These are phyloP conservation scores for Nigrospora sphaerica DNA, from an alignment of 2,329 filamentous ascomycete genomes.

Conservation along the genomic window DNA sequence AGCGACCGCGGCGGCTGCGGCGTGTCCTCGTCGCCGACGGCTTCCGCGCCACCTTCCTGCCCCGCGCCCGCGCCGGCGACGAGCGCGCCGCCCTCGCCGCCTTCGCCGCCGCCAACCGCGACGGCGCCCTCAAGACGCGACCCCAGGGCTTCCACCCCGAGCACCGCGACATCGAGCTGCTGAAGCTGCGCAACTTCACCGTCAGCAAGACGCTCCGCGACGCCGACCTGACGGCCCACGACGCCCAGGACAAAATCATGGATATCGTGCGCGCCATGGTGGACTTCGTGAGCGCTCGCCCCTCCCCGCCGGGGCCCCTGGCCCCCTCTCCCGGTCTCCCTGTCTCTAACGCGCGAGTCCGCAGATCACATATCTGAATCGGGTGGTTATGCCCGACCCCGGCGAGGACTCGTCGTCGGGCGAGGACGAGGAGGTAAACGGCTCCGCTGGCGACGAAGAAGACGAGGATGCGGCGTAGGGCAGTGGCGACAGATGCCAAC, in stretches of 20 bases:
- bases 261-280: conserved; percentile 61
- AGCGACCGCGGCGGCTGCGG: conserved; percentile 63
- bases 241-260: conserved; percentile 58
- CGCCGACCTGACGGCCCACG: conserved; percentile 51
- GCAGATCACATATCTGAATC: conserved; percentile 66
- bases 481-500: too few relatives aligned
- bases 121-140: conserved; percentile 74
- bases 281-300: conserved; percentile 64
- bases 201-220: conserved; percentile 62
- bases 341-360: not conserved
- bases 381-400: conserved; percentile 65
- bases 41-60: conserved; percentile 61
- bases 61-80: conserved; percentile 43
- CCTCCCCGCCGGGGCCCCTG: not conserved
- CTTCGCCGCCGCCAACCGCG: conserved; percentile 63
- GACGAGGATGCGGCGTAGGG: not conserved
- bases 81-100: conserved; percentile 49
- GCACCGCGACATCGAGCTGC: conserved; percentile 71
- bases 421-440: conserved; percentile 22
- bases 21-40: conserved; percentile 52
- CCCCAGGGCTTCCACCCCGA: conserved; percentile 76
- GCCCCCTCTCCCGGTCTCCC: not conserved
- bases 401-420: conserved; percentile 33
- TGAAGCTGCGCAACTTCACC: conserved; percentile 76
- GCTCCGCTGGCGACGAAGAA: not conserved